Evolutionary conservation across 495 filamentous ascomycete genomes (phyloP).

Genomic region (Neurospora terricola): DNA sequence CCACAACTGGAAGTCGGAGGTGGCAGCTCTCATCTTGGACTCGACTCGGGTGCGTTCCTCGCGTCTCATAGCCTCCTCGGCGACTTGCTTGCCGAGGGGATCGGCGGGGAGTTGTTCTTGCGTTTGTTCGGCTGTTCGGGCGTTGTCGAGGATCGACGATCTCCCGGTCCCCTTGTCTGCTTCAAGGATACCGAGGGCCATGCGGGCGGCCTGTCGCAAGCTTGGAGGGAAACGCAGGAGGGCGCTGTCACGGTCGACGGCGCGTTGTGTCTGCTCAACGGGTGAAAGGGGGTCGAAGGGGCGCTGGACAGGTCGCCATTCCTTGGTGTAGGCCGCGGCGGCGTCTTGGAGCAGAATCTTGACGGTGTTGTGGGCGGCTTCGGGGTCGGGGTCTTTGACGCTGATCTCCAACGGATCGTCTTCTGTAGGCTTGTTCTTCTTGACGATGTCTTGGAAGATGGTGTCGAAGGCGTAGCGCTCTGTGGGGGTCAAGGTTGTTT

Average conservation of each 20-base stretch:
- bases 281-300: constrained; percentile 9
- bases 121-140: background rate
- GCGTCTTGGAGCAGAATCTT: constrained; percentile 29
- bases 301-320: constrained; percentile 3
- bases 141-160: background rate
- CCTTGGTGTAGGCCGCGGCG: constrained; percentile 6
- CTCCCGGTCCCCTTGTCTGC: constrained; percentile 1
- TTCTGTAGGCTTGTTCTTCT: background rate
- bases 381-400: background rate
- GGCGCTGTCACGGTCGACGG: constrained; percentile 22
- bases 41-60: constrained; percentile 37
- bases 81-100: constrained; percentile 8
- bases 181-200: constrained; percentile 23
- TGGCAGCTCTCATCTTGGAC: constrained; percentile 34
- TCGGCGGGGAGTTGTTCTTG: background rate
- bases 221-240: constrained; percentile 31
- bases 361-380: constrained; percentile 7
- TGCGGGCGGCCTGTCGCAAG: constrained; percentile 28
- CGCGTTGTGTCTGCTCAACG: constrained; percentile 4
- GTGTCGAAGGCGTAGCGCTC: constrained; percentile 47
- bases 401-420: background rate
- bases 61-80: constrained; percentile 27
- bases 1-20: constrained; percentile 63
- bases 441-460: constrained; percentile 47
- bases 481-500: constrained; percentile 44